phyloP scores from a whole-genome alignment of 305 asterid species.

The Andrographis paniculata region DNA sequence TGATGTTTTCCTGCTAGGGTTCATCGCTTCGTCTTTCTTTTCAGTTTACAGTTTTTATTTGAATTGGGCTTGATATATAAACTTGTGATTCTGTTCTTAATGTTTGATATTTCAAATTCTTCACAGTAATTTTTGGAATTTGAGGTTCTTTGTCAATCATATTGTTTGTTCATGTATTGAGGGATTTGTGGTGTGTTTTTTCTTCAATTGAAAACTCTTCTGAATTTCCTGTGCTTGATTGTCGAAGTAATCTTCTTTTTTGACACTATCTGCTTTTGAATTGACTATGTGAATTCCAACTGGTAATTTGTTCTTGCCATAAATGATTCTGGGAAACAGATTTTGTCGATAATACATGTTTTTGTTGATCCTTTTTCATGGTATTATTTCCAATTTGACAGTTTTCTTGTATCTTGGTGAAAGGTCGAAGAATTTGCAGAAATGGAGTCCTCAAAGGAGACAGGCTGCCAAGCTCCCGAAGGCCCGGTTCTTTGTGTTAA shows the following conservation, averaged over 20 bases:
- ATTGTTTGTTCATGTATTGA: constrained; percentile 2
- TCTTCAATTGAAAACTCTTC: background rate
- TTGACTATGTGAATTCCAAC: background rate
- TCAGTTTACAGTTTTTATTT: background rate
- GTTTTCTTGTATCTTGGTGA: background rate
- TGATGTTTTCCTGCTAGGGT: constrained; percentile 5
- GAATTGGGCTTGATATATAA: background rate
- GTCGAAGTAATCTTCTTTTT: background rate
- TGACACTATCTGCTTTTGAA: background rate
- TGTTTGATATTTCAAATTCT: background rate
- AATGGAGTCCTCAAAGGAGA: constrained; percentile 45
- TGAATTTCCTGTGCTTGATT: background rate
- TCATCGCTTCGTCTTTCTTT: constrained; percentile 3
- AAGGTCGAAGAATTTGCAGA: constrained; percentile 11
- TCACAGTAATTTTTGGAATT: background rate
- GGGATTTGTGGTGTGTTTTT: background rate
- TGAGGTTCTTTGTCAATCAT: background rate
- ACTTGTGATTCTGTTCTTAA: too few species aligned
- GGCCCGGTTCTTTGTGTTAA: constrained; percentile 56
- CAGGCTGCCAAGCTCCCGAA: constrained; percentile 38
- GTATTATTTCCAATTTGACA: too few species aligned
- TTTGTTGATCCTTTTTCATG: background rate
- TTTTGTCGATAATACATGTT: too few species aligned
- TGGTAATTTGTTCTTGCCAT: background rate
- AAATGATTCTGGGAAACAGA: too few species aligned